Base-by-base conservation (phyloP, 345 rosid species). In the Cardamine chenopodiifolia region DNA sequence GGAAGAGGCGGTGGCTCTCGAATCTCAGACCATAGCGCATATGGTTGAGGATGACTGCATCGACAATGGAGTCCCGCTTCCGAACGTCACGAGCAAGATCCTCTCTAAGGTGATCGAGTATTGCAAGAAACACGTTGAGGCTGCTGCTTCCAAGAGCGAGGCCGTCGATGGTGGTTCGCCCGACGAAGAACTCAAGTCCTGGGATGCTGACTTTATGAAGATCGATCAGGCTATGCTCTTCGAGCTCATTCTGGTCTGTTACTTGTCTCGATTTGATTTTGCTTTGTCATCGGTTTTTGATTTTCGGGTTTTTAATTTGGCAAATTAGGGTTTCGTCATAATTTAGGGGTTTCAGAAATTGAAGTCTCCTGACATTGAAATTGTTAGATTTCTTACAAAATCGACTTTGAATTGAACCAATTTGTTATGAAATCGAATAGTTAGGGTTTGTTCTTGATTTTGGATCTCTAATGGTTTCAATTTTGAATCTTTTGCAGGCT, bases 81-180 rank as follows among this genome's bases (percentile, higher is more conserved):
- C 91, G 0, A 85, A 88, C 64, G 98, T 92, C 26, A 82, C 85
- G 3, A 77, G 91, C 82, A 80, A 86, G 91, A 87, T 90, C 87
- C 85, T 92, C 14, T 80, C 92, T 2, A 87, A 81, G 87, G 89
- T 92, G 22, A 84, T 90, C 61, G 96, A 90, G 83, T 92, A 92
- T 75, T 85, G 89, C 83, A 86, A 79, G 80, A 90, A 83, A 48
- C 98, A 90, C 78, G 94, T 83, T 3, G 90, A 87, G 20, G 62
- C 81, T 42, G 60, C 70, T 5, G 82, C 74, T 12, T 23, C 80
- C 14, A 77, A 70, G 80, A 64, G 12, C 71, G 72, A 77, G 2
- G 75, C 78, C 68, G 81, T 11, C 42, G 85, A 35, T 2, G 81
- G 60, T 15, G 47, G 1, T n/a, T 18, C 85, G 2, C 52, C 66